Conservation (phyloP, 225 moss, liverwort and hornwort genomes). For the Polytrichum formosum region DNA sequence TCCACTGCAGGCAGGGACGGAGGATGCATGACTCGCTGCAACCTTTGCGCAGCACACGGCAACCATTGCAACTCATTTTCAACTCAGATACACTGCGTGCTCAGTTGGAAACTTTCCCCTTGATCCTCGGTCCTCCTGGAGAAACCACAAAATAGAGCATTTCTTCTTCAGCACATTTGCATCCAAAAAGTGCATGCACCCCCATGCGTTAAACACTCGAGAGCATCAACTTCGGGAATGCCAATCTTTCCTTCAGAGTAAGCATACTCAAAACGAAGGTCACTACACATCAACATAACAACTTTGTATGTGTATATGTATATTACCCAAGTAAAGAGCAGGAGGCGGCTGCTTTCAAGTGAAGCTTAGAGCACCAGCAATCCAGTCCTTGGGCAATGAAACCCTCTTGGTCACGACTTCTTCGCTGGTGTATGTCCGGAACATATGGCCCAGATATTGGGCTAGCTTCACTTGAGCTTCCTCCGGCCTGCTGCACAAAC, state of each 20-base stretch:
- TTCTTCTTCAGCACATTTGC: neutral
- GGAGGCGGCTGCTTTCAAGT: constrained; percentile 44
- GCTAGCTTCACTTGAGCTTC: constrained; percentile 46
- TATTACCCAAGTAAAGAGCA: constrained; percentile 50
- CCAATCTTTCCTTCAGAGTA: too few relatives aligned
- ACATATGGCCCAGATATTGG: constrained; percentile 50
- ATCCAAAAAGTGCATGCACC: neutral
- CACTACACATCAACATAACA: too few relatives aligned
- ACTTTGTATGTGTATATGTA: too few relatives aligned
- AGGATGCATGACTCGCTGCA: constrained; percentile 79
- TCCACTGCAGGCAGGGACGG: constrained; percentile 82
- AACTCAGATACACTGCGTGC: constrained; percentile 25
- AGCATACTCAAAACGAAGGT: too few relatives aligned
- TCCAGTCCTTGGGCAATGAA: constrained; percentile 41
- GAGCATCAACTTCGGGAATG: too few relatives aligned
- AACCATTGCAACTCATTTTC: constrained; percentile 91
- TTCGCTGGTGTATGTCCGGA: constrained; percentile 31
- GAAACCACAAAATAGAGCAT: neutral
- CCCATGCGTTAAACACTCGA: neutral
- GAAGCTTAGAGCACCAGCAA: constrained; percentile 45
- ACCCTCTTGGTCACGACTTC: constrained; percentile 52
- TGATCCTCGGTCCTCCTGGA: constrained; percentile 43
- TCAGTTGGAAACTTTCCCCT: constrained; percentile 21
- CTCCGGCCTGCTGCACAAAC: constrained; percentile 34
- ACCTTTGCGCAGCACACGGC: constrained; percentile 79